Percentiles rank a stretch among this genome's conserved stretches.
phyloP scores from a whole-genome alignment of 441 rosid species.

The Adansonia rubrostipa region DNA sequence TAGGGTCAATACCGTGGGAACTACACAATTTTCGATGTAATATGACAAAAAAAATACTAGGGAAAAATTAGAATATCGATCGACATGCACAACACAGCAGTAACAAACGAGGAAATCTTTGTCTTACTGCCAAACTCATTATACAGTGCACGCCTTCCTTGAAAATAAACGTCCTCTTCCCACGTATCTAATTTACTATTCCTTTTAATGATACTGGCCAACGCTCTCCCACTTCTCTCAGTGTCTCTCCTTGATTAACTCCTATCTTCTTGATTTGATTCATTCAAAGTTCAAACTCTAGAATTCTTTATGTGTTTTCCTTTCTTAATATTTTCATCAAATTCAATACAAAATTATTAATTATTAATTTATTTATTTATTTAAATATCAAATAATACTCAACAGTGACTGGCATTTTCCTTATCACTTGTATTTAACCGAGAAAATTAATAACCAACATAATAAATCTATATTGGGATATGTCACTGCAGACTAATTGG shows the following conservation, averaged over 20 bases:
- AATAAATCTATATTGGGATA: too few species aligned
- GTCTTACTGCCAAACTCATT: conserved; percentile 32
- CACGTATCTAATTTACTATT: conserved; percentile 7
- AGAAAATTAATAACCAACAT: too few species aligned
- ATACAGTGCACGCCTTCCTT: conserved; percentile 13
- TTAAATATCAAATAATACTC: too few species aligned
- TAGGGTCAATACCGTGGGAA: not conserved
- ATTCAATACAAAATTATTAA: too few species aligned
- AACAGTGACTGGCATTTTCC: too few species aligned
- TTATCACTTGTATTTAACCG: too few species aligned
- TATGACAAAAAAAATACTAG: too few species aligned
- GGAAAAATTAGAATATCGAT: conserved; percentile 11
- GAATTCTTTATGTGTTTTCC: not conserved
- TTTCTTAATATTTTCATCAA: too few species aligned
- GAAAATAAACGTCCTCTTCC: conserved; percentile 12
- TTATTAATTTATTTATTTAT: too few species aligned
- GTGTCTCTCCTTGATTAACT: conserved; percentile 26
- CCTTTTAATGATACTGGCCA: conserved; percentile 29
- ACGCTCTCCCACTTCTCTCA: conserved; percentile 22
- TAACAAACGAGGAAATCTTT: conserved; percentile 44
- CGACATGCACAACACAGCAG: too few species aligned
- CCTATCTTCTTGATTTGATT: not conserved
- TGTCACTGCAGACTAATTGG: too few species aligned
- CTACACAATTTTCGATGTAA: too few species aligned
- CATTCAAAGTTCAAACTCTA: not conserved